These are phyloP conservation scores for Prunus mume DNA, from an alignment of 306 rosid species.

Conservation along the genomic window DNA sequence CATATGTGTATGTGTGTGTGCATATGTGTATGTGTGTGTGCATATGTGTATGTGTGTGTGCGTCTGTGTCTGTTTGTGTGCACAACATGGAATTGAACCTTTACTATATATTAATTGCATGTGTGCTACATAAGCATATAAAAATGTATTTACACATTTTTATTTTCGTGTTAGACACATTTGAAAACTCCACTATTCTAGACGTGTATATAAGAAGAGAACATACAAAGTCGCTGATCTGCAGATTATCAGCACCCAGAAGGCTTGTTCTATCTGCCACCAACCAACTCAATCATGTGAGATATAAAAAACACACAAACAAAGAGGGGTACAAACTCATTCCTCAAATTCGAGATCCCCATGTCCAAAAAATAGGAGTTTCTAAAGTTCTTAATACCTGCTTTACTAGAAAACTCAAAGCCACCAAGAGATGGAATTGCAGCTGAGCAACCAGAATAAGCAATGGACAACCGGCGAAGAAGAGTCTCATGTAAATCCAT, in stretches of 20 bases:
- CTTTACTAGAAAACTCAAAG: slow-evolving; percentile 54
- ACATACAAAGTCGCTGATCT: slow-evolving; percentile 59
- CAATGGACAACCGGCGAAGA: slow-evolving; percentile 58
- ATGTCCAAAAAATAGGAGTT: slow-evolving; percentile 6
- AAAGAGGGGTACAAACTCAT: not conserved
- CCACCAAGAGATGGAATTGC: slow-evolving; percentile 52
- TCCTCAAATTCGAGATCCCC: not conserved
- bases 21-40: not conserved
- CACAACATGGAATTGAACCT: not conserved
- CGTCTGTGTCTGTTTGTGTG: not conserved
- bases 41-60: not conserved
- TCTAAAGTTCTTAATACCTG: slow-evolving; percentile 35
- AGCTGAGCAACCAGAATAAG: slow-evolving; percentile 49
- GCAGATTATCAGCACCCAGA: slow-evolving; percentile 49
- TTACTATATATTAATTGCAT: not conserved
- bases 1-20: not conserved
- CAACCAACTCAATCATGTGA: slow-evolving; percentile 30
- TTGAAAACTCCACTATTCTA: not conserved
- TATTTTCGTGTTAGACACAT: not conserved
- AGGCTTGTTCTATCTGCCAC: slow-evolving; percentile 62
- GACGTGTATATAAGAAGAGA: slow-evolving; percentile 12
- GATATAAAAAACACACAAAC: slow-evolving; percentile 12
- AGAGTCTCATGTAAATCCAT: slow-evolving; percentile 45
- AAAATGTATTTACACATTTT: not conserved
- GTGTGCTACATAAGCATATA: not conserved